Evolutionary conservation across 2,329 filamentous ascomycete genomes (phyloP), one percentile per base, ranked within the genome.

Genomic region (Colletotrichum australisinense): DNA sequence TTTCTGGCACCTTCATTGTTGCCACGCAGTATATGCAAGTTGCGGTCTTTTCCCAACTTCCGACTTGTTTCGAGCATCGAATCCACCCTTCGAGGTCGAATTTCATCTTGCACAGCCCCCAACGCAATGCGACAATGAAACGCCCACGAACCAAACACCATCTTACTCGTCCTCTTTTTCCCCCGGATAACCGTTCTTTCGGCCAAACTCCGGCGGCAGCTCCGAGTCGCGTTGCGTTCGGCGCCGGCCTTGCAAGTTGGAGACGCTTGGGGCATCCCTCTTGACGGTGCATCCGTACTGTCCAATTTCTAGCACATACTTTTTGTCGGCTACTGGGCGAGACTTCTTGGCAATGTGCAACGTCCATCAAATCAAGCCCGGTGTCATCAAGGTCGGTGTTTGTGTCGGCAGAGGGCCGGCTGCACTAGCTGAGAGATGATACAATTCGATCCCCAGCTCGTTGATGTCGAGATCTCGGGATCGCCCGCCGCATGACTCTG

Each of bases 291-390:
- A 35, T 32, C 26, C 7, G 42, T 49, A 49, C 42, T 22, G 5
- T 4, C 42, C 19, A 49, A 19, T n/a, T 4, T 4, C 16, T 8
- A 63, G 42, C 49, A 24, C 19, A 53, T 9, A 63, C 60, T 63
- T 63, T 63, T 35, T 52, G 22, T 14, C 14, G 28, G 28, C 32
- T 46, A 63, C n/a, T 24, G 22, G 16, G 32, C 46, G n/a, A 38
- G n/a, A n/a, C 60, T n/a, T n/a, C 46, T 63, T 63, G 60, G 60
- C 60, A 16, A 26, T 35, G n/a, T 52, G 9, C n/a, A 46, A 26
- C 24, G 19, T 22, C 26, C 1, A 30, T 22, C 28, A 12, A 2
- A 4, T 11, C 32, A 35, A 35, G 32, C 11, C 11, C 11, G 32
- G 32, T 35, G 32, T 35, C 1, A 22, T 22, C 28, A 14, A 4